Evolutionary conservation across 177 flowering plant genomes (phyloP).

Genomic region (Vitis hybrid): DNA sequence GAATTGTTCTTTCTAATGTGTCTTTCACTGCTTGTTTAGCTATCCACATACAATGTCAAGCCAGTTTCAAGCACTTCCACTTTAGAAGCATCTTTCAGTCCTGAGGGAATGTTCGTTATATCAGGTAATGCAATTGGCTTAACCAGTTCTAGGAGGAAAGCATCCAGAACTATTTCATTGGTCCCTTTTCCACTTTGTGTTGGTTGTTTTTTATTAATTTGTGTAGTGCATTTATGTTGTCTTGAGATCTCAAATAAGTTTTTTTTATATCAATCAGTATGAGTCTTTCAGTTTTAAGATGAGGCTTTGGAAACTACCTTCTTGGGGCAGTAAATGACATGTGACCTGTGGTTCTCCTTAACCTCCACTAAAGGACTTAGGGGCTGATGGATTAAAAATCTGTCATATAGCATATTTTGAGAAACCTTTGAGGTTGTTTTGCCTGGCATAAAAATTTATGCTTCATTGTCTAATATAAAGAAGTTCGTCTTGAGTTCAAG

Average conservation of each 20-base stretch:
- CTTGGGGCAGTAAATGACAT: background rate
- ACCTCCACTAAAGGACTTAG: too few species aligned
- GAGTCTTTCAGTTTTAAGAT: background rate
- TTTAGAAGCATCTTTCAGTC: conserved; percentile 97
- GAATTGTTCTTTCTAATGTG: background rate
- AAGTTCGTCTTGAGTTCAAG: too few species aligned
- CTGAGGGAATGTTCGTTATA: conserved; percentile 92
- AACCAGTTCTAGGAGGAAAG: background rate
- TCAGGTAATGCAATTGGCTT: conserved; percentile 58
- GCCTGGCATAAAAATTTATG: too few species aligned
- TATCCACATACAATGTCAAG: conserved; percentile 78
- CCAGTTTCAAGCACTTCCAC: conserved; percentile 77
- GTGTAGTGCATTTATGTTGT: background rate
- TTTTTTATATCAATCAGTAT: background rate
- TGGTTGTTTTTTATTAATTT: background rate
- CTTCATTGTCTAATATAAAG: too few species aligned
- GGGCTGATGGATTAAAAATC: too few species aligned
- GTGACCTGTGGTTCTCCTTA: background rate
- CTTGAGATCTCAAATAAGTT: background rate
- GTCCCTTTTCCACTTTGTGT: background rate
- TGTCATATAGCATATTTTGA: too few species aligned
- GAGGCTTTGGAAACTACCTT: background rate
- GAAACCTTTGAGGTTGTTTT: too few species aligned
- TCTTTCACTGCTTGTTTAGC: conserved; percentile 30
- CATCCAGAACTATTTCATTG: background rate